Conservation (phyloP, 2,329 filamentous ascomycete genomes). For the Trichophyton equinum region DNA sequence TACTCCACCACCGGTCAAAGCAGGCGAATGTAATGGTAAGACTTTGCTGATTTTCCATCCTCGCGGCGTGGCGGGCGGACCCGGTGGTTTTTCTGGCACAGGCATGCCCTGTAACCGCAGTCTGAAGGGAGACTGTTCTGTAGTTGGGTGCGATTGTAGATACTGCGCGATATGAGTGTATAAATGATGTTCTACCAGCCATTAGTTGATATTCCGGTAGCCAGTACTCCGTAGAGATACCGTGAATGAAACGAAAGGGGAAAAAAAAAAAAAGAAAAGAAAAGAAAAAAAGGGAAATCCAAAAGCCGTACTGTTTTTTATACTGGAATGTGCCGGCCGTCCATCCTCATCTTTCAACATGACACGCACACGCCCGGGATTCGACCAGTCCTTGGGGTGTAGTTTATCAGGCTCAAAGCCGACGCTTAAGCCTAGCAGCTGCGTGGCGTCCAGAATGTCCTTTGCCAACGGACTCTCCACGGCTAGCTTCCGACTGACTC, state of each 20-base stretch:
- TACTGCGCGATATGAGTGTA: conserved; percentile 69
- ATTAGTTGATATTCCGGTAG: background rate
- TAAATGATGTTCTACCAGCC: conserved; percentile 60
- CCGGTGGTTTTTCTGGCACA: conserved; percentile 54
- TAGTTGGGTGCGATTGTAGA: conserved; percentile 65
- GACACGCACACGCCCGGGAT: conserved; percentile 80
- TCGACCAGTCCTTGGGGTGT: conserved; percentile 95
- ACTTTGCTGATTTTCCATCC: conserved; percentile 85
- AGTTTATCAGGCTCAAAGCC: conserved; percentile 84
- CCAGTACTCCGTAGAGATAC: background rate
- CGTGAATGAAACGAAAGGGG: too few species aligned
- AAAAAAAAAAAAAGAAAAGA: background rate
- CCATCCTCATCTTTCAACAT: conserved; percentile 49
- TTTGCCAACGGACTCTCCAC: conserved; percentile 76
- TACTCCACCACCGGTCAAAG: conserved; percentile 82
- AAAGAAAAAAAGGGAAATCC: background rate
- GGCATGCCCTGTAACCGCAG: conserved; percentile 63
- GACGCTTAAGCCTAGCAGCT: conserved; percentile 46
- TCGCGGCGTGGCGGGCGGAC: conserved; percentile 61
- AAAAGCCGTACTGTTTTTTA: conserved; percentile 50
- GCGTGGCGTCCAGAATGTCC: conserved; percentile 79
- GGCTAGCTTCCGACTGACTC: conserved; percentile 59
- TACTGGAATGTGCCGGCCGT: conserved; percentile 35
- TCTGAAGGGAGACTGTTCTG: conserved; percentile 55
- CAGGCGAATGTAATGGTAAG: conserved; percentile 75